These are phyloP conservation scores for Ophiostoma piceae DNA, from an alignment of 2,329 filamentous ascomycete genomes.

Conservation along the genomic window DNA sequence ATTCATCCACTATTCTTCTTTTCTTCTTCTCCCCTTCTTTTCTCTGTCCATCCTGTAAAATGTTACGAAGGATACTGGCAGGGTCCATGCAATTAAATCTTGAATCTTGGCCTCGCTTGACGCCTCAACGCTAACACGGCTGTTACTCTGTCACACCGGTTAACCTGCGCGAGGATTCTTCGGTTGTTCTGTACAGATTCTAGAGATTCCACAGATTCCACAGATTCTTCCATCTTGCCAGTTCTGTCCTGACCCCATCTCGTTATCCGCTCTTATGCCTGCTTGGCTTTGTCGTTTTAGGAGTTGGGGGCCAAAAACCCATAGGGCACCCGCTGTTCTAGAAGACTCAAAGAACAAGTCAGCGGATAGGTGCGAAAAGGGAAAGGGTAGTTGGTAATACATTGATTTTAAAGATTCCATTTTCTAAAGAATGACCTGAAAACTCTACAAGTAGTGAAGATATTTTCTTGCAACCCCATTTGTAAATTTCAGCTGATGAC, in stretches of 20 bases:
- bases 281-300: neutral
- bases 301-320: neutral
- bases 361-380: neutral
- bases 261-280: neutral
- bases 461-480: neutral
- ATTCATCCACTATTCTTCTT: neutral
- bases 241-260: neutral
- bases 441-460: neutral
- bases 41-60: neutral
- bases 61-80: neutral
- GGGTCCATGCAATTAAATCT: neutral
- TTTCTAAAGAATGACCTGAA: neutral
- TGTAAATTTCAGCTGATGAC: neutral
- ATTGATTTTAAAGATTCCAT: neutral
- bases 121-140: conserved; percentile 7
- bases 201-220: too few relatives aligned
- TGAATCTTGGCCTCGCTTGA: neutral
- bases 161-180: neutral
- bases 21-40: neutral
- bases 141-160: conserved; percentile 7
- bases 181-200: neutral
- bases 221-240: neutral
- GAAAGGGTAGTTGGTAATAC: neutral
- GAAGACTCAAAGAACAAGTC: conserved; percentile 7
- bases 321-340: neutral